Base-by-base conservation (phyloP, 768 basidiomycete genomes). In the Russula dissimulans region DNA sequence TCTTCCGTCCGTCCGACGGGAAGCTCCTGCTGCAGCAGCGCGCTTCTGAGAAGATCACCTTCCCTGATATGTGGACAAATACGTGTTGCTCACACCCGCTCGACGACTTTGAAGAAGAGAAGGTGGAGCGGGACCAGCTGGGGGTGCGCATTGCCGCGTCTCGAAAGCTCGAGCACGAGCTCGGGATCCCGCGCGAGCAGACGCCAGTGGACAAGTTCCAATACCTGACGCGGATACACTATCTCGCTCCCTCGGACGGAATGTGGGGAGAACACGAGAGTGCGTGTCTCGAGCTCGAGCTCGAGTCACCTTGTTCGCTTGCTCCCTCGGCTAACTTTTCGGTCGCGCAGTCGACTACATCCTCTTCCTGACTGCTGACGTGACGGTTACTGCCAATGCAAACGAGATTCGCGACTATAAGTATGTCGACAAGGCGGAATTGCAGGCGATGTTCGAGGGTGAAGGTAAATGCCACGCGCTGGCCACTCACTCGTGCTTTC, bases 21-120 rank as follows among this genome's bases (percentile, higher is more conserved):
- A 90, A 87, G 72, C 80, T 99, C 17, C 78, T 99, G 31, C 80
- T 99, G 47, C 97, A 99, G 71, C 92, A 93, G 72, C 84, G 97
- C 41, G 97, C 97, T 18, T 79, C 86, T n/a, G 94, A 95, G 76
- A 99, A 99, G 78, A 99, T 99, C 70, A 99, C 97, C 7, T 99
- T 99, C 77, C 97, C 97, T 5, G 81, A 91, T 67, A 94, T 97
- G 94, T 99, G 97, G 97, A 99, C 97, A 36, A 99, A 99, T 74
- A 98, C 97, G 8, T 99, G 97, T 72, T 99, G 95, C 76, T 94
- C 91, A 26, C 95, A 99, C 70, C 95, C 95, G 17, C 78, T 99
- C 52, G 86, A 91, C 67, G 97, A 98, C 74, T 91, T 93, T 65
- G 87, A 86, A 62, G 81, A 83, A 65, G 87, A 93, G 74, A 91